Evolutionary conservation across 2,329 filamentous ascomycete species (phyloP), one percentile per base, ranked within the genome.

Genomic region (Calonectria pteridis): DNA sequence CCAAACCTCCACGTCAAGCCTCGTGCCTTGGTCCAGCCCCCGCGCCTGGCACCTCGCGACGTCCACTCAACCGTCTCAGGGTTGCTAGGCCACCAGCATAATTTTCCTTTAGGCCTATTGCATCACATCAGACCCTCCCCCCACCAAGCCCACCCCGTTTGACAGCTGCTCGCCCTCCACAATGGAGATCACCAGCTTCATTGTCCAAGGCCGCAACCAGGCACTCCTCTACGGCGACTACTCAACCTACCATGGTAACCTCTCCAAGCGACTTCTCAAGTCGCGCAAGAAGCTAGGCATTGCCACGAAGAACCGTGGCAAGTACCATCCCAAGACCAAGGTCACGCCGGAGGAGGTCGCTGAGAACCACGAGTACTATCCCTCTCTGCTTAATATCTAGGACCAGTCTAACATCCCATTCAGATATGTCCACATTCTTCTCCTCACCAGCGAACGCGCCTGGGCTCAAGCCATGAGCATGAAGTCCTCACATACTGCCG

Each of bases 391-490:
- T n/a, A 59, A 43, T 68, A 67, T 55, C 31, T 37, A 6, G 58
- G n/a, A 18, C 67, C 62, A 37, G 31, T 40, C 75, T 79, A 67
- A 76, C 62, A 65, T 31, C 29, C 37, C 3, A 33, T 31, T 46
- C 79, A 97, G 95, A 84, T 94, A 93, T 85, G 91, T 93, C 63
- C 89, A 94, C 77, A 88, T 98, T n/a, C 88, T 96, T 37, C 89
- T 99, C 71, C 91, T 98, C 81, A 94, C 92, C 49, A 93, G 96
- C 74, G 97, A 99, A 87, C 91, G 97, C 76, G 95, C 96, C 66
- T 98, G 95, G 95, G 96, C 97, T 46, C 93, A 98, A 84, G 96
- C 96, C 72, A 97, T 98, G 95, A 92, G 94, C 82, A 95, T 98
- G 90, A 98, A 98, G 85, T 91, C 95, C 5, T 88, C 91, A 26